phyloP scores from a whole-genome alignment of 164 flowering plant genomes.

The Taxillus chinensis region DNA sequence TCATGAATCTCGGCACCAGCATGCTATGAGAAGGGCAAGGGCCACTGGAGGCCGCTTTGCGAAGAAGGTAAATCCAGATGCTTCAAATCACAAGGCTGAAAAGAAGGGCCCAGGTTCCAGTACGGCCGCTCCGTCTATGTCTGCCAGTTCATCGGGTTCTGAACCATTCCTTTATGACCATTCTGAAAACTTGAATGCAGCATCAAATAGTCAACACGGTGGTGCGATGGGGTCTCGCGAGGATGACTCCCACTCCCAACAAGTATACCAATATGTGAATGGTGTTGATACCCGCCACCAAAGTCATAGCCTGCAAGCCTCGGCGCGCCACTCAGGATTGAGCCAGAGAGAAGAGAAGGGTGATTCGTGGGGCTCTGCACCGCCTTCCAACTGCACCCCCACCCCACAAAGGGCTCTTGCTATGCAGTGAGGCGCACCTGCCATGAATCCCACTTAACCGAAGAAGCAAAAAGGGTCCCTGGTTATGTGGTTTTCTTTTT shows the following conservation, averaged over 20 bases:
- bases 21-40: constrained; percentile 81
- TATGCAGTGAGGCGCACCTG: constrained; percentile 29
- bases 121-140: constrained; percentile 17
- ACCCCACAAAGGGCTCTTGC: constrained; percentile 48
- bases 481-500: constrained; percentile 10
- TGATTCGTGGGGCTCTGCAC: constrained; percentile 27
- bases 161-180: constrained; percentile 23
- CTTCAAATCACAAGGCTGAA: constrained; percentile 16
- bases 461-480: constrained; percentile 9
- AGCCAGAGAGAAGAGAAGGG: constrained; percentile 36
- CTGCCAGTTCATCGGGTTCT: constrained; percentile 39
- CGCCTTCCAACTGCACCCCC: background rate
- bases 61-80: constrained; percentile 39
- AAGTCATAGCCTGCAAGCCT: too few relatives aligned
- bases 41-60: constrained; percentile 91
- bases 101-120: constrained; percentile 21
- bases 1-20: constrained; percentile 91
- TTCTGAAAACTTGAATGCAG: constrained; percentile 22
- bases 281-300: background rate
- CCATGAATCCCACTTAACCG: too few relatives aligned
- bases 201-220: constrained; percentile 15
- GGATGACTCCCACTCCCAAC: constrained; percentile 7
- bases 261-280: constrained; percentile 13
- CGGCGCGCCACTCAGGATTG: constrained; percentile 13
- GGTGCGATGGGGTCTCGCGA: constrained; percentile 15